Conservation (phyloP, 2,329 filamentous ascomycete species). For the Leptodontidium sp. region DNA sequence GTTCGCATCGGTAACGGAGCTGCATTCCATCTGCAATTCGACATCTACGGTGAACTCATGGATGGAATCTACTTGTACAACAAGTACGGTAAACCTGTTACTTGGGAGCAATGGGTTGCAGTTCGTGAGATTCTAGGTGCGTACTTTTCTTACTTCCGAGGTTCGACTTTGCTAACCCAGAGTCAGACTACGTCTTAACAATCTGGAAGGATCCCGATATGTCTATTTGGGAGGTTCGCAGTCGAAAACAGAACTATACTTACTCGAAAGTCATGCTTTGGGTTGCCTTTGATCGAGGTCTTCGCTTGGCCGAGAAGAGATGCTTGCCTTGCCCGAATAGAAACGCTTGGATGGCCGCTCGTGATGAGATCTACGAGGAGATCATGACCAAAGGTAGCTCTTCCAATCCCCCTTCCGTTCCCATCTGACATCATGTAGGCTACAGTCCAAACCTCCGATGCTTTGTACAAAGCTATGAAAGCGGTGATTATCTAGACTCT, state of each 20-base stretch:
- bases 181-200: conserved; percentile 71
- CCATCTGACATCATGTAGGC: conserved; percentile 50
- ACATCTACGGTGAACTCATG: conserved; percentile 82
- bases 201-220: conserved; percentile 74
- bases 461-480: conserved; percentile 82
- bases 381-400: conserved; percentile 73
- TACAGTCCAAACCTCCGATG: conserved; percentile 75
- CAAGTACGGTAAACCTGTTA: conserved; percentile 79
- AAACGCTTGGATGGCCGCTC: conserved; percentile 68
- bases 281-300: conserved; percentile 80
- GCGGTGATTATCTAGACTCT: conserved; percentile 73
- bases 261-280: conserved; percentile 88
- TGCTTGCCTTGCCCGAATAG: conserved; percentile 79
- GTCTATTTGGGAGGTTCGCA: conserved; percentile 85
- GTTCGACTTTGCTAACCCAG: conserved; percentile 30
- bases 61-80: conserved; percentile 82
- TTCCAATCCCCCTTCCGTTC: neutral
- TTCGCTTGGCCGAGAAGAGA: conserved; percentile 78
- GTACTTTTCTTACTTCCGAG: conserved; percentile 25
- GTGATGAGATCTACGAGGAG: conserved; percentile 76
- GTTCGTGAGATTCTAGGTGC: conserved; percentile 71
- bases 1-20: conserved; percentile 82
- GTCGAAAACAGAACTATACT: conserved; percentile 77
- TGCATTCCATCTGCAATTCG: conserved; percentile 78
- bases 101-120: conserved; percentile 79